Percentiles rank a stretch among this genome's conserved stretches.
phyloP scores from a whole-genome alignment of 352 stramenopile species.

The Globisporangium iwayamae region DNA sequence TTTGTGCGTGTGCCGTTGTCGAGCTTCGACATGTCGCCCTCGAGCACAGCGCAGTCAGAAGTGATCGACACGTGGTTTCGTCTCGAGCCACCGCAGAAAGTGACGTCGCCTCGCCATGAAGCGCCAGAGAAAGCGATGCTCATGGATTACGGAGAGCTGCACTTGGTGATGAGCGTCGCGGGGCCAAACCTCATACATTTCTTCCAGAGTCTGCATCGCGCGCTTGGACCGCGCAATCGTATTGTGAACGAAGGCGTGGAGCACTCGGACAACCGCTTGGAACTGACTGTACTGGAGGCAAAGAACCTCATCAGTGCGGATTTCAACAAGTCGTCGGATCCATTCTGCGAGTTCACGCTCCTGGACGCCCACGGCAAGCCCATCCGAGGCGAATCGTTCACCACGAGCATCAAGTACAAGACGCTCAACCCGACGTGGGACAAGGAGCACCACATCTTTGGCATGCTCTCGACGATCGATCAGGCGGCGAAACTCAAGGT shows the following conservation, averaged over 20 bases:
- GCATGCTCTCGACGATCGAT: constrained; percentile 54
- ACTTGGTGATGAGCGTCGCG: constrained; percentile 56
- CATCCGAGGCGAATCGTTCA: constrained; percentile 48
- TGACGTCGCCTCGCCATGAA: constrained; percentile 24
- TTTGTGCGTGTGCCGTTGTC: constrained; percentile 55
- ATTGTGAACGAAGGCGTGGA: constrained; percentile 45
- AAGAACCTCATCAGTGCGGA: constrained; percentile 50
- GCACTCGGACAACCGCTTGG: constrained; percentile 68
- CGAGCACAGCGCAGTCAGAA: constrained; percentile 52
- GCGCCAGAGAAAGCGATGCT: constrained; percentile 35
- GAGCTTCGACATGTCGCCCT: constrained; percentile 60
- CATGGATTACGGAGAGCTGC: constrained; percentile 53
- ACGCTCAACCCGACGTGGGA: constrained; percentile 57
- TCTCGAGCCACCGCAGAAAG: constrained; percentile 38
- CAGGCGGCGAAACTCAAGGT: constrained; percentile 48
- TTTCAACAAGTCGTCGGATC: constrained; percentile 60
- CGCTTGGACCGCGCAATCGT: constrained; percentile 31
- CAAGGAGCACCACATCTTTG: constrained; percentile 62
- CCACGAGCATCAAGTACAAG: constrained; percentile 49
- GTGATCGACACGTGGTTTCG: constrained; percentile 66
- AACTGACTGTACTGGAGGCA: constrained; percentile 53
- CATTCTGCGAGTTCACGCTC: constrained; percentile 57
- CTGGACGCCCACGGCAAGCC: constrained; percentile 47
- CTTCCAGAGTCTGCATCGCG: constrained; percentile 40
- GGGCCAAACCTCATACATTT: constrained; percentile 67